These are phyloP conservation scores for Dothiorella sarmentorum DNA, from an alignment of 2,329 filamentous ascomycete species.

Conservation along the genomic window DNA sequence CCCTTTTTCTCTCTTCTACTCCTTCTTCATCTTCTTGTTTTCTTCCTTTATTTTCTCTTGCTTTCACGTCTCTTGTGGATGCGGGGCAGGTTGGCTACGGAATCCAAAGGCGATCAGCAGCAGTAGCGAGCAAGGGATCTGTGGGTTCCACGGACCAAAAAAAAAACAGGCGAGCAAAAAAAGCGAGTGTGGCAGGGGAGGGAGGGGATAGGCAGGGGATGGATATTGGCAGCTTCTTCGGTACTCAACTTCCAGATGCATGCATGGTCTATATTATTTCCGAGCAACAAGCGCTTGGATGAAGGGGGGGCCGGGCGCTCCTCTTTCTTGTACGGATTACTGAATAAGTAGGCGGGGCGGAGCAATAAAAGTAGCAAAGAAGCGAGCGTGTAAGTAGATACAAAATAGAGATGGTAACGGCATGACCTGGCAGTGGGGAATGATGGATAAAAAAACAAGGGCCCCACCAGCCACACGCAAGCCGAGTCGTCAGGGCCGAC, in stretches of 20 bases:
- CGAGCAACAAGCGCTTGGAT: neutral
- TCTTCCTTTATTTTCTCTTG: neutral
- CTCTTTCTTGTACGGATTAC: too few relatives aligned
- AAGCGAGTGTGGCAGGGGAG: neutral
- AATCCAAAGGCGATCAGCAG: neutral
- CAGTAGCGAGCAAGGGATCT: neutral
- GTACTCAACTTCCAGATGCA: neutral
- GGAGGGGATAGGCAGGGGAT: neutral
- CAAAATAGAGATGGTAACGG: too few relatives aligned
- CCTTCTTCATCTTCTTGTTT: neutral
- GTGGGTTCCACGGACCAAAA: neutral
- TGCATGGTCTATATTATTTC: neutral
- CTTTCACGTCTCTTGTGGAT: neutral
- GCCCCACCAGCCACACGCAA: constrained; percentile 16
- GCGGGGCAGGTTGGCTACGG: neutral
- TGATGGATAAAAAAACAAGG: too few relatives aligned
- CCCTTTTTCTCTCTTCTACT: neutral
- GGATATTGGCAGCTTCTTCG: neutral
- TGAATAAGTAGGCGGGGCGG: too few relatives aligned
- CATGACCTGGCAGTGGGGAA: too few relatives aligned
- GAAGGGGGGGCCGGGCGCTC: neutral
- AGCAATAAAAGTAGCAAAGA: too few relatives aligned
- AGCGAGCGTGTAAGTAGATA: too few relatives aligned
- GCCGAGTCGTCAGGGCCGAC: constrained; percentile 7
- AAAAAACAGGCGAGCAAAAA: neutral